Conservation (phyloP, 768 basidiomycete genomes). For the Trametes cingulata region DNA sequence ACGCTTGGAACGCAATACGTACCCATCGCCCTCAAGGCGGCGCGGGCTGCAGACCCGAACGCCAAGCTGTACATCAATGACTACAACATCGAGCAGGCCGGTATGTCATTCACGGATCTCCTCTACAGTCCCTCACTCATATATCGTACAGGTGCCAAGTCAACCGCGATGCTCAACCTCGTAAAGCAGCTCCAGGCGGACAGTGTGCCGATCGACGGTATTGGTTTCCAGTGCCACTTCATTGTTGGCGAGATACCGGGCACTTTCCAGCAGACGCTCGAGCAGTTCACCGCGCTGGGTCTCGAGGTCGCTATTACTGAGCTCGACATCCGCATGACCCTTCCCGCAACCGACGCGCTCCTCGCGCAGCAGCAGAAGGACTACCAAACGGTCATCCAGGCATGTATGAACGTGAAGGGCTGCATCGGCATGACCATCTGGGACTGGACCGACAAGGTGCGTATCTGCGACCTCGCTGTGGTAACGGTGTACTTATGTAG, state of each 20-base stretch:
- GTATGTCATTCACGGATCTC: not conserved
- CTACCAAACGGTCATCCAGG: slow-evolving; percentile 55
- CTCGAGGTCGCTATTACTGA: slow-evolving; percentile 71
- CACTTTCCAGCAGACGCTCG: slow-evolving; percentile 46
- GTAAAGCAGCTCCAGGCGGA: slow-evolving; percentile 47
- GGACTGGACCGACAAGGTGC: slow-evolving; percentile 42
- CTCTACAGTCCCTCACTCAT: not conserved
- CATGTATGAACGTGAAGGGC: slow-evolving; percentile 44
- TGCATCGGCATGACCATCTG: slow-evolving; percentile 43
- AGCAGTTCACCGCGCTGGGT: slow-evolving; percentile 57
- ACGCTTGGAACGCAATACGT: slow-evolving; percentile 51
- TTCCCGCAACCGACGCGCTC: slow-evolving; percentile 51
- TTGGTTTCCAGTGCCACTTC: slow-evolving; percentile 62
- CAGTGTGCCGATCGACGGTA: slow-evolving; percentile 57
- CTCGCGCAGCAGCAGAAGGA: slow-evolving; percentile 58
- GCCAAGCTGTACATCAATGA: slow-evolving; percentile 58
- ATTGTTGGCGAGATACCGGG: slow-evolving; percentile 58
- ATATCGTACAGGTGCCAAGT: slow-evolving; percentile 44
- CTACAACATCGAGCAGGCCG: slow-evolving; percentile 36
- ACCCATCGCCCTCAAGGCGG: slow-evolving; percentile 50
- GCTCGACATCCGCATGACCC: slow-evolving; percentile 62
- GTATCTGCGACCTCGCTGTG: not conserved
- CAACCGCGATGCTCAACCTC: slow-evolving; percentile 55
- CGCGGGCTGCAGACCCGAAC: slow-evolving; percentile 54
- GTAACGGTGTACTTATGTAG: not conserved